Conservation (phyloP, 352 stramenopile species). For the Globisporangium uncinulatum region DNA sequence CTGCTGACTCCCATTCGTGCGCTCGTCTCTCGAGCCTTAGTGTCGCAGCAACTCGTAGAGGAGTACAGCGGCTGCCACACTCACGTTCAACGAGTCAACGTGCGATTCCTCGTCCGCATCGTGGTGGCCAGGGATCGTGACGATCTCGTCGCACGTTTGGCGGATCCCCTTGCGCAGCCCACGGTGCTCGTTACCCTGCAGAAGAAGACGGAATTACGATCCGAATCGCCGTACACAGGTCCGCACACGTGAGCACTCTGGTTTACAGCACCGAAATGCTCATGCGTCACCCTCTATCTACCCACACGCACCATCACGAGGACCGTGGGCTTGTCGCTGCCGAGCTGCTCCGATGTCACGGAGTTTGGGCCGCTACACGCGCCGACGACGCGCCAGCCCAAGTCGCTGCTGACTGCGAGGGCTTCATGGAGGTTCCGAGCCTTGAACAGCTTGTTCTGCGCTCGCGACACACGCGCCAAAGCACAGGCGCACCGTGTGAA, state of each 20-base stretch:
- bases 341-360: conserved; percentile 50
- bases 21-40: conserved; percentile 15
- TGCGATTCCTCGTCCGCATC: conserved; percentile 51
- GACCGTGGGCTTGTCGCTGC: conserved; percentile 50
- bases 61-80: conserved; percentile 66
- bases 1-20: not conserved
- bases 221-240: not conserved
- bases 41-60: conserved; percentile 76
- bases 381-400: conserved; percentile 69
- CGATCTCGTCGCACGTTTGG: conserved; percentile 66
- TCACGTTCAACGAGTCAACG: conserved; percentile 82
- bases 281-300: not conserved
- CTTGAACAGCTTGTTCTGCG: conserved; percentile 60
- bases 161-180: conserved; percentile 69
- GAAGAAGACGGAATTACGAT: not conserved
- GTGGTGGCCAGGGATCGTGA: conserved; percentile 57
- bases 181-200: conserved; percentile 71
- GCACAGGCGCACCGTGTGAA: too few relatives aligned
- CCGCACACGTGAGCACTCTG: not conserved
- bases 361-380: conserved; percentile 70
- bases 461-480: not conserved
- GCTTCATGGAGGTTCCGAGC: conserved; percentile 63
- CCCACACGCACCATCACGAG: conserved; percentile 61
- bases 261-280: not conserved
- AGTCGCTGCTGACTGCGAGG: conserved; percentile 52